Evolutionary conservation across 805 yeast species (phyloP).

Genomic region (Starmerella kuoi): DNA sequence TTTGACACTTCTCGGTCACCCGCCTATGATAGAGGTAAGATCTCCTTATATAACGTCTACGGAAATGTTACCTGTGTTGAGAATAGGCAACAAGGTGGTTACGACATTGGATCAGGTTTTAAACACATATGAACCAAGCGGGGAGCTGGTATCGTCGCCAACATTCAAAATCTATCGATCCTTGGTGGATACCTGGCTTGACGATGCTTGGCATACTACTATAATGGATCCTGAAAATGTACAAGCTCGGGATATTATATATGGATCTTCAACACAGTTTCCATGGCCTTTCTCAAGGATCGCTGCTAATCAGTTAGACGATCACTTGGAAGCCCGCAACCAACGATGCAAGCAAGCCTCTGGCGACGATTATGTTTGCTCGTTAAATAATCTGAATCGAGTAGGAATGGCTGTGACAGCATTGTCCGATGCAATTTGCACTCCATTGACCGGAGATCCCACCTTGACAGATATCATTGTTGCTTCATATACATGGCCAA

Average conservation of each 20-base stretch:
- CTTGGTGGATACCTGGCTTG: slow-evolving; percentile 14
- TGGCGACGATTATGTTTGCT: slow-evolving; percentile 14
- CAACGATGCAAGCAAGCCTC: not conserved
- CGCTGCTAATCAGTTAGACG: slow-evolving; percentile 8
- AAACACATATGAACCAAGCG: slow-evolving; percentile 4
- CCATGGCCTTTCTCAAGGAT: slow-evolving; percentile 18
- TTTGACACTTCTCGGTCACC: slow-evolving; percentile 8
- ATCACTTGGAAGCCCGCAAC: slow-evolving; percentile 9
- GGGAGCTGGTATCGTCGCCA: not conserved
- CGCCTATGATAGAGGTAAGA: not conserved
- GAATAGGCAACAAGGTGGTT: slow-evolving; percentile 1
- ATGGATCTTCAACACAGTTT: slow-evolving; percentile 1
- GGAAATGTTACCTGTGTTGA: slow-evolving; percentile 17
- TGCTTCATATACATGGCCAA: slow-evolving; percentile 21
- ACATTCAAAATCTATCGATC: not conserved
- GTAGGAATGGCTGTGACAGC: slow-evolving; percentile 13
- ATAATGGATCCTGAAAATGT: slow-evolving; percentile 9
- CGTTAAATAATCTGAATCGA: slow-evolving; percentile 4
- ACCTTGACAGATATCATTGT: slow-evolving; percentile 20
- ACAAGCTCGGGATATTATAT: slow-evolving; percentile 2
- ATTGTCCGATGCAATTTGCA: slow-evolving; percentile 2
- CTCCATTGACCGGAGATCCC: slow-evolving; percentile 1
- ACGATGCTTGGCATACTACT: slow-evolving; percentile 20
- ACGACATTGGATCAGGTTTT: slow-evolving; percentile 10
- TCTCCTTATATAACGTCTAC: slow-evolving; percentile 19